Evolutionary conservation across 176 grass and related monocot genomes (phyloP).

Genomic region (Oryza punctata): DNA sequence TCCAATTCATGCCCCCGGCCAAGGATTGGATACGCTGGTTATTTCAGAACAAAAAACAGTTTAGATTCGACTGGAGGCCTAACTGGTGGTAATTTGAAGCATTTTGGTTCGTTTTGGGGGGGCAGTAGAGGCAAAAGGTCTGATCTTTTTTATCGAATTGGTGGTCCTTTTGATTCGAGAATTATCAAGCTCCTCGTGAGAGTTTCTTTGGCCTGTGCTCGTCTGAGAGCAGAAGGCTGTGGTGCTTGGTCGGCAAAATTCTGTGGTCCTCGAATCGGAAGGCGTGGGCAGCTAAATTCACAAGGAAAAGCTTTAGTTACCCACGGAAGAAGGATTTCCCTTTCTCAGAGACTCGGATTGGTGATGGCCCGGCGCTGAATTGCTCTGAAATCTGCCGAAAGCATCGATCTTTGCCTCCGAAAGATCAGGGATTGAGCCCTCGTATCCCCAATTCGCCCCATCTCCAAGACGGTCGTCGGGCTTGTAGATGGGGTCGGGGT

Average conservation of each 20-base stretch:
- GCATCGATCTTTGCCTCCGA: conserved; percentile 9
- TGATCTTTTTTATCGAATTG: conserved; percentile 13
- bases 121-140: not conserved
- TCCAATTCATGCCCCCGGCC: conserved; percentile 1
- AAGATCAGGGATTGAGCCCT: conserved; percentile 16
- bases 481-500: conserved; percentile 71
- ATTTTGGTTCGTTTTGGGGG: not conserved
- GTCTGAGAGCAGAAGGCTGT: not conserved
- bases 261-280: conserved; percentile 22
- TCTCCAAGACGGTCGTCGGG: not conserved
- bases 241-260: conserved; percentile 20
- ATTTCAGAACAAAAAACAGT: not conserved
- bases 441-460: not conserved
- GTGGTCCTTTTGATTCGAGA: not conserved
- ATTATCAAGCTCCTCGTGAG: not conserved
- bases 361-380: not conserved
- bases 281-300: conserved; percentile 1
- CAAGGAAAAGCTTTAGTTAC: conserved; percentile 17
- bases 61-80: not conserved
- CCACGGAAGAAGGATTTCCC: not conserved
- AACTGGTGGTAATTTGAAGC: not conserved
- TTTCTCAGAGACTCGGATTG: not conserved
- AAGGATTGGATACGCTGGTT: not conserved
- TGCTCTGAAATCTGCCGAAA: not conserved
- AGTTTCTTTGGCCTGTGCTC: conserved; percentile 2